phyloP scores from a whole-genome alignment of 352 stramenopile species.

The Elongisporangium undulatum region DNA sequence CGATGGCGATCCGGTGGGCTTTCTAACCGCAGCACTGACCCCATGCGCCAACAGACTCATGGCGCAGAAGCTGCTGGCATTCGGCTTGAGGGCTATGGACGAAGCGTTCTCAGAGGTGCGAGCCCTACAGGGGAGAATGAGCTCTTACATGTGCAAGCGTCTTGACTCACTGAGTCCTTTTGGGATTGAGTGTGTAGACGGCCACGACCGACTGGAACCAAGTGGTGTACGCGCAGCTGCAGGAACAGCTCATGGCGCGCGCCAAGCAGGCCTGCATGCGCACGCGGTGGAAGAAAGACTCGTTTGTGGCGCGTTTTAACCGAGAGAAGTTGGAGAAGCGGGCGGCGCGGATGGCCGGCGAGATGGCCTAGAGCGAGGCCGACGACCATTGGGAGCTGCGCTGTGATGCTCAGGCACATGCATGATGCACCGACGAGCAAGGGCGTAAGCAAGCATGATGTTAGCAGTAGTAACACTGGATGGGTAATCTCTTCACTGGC shows the following conservation, averaged over 20 bases:
- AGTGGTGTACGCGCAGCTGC: conserved; percentile 43
- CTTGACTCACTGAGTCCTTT: neutral
- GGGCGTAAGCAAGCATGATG: neutral
- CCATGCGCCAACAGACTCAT: conserved; percentile 39
- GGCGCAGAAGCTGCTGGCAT: conserved; percentile 47
- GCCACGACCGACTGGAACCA: conserved; percentile 59
- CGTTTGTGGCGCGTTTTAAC: conserved; percentile 79
- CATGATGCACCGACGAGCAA: too few species aligned
- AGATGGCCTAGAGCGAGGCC: neutral
- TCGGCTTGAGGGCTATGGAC: conserved; percentile 49
- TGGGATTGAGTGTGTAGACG: conserved; percentile 16
- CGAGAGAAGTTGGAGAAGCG: conserved; percentile 69
- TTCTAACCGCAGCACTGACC: neutral
- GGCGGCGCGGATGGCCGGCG: conserved; percentile 4
- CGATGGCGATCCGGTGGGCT: neutral
- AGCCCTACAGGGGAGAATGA: neutral
- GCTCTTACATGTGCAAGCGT: neutral
- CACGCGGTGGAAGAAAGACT: conserved; percentile 67
- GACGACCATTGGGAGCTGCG: too few species aligned
- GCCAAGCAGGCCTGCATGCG: conserved; percentile 45
- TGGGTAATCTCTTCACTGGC: neutral
- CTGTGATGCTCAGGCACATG: too few species aligned
- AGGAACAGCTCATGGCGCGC: conserved; percentile 45
- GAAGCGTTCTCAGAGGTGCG: conserved; percentile 45
- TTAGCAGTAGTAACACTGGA: neutral